A percentile compares a stretch with the other conserved stretches of the same genome.
These are phyloP conservation scores for Metschnikowia orientalis DNA, from an alignment of 805 yeast genomes.

Conservation along the genomic window DNA sequence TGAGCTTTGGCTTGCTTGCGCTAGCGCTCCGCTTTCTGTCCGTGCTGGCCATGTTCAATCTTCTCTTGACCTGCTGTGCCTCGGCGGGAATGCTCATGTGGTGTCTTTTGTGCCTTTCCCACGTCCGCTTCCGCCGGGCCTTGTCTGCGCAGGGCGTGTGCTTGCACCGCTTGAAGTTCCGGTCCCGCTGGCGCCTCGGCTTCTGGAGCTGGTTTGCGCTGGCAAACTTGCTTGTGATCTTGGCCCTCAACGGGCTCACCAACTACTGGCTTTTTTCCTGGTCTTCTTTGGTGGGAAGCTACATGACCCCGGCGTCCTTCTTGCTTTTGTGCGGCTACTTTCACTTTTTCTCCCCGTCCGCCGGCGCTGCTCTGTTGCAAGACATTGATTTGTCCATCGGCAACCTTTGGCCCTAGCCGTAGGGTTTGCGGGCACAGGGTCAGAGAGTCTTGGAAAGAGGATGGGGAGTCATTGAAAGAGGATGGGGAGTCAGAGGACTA, in stretches of 20 bases:
- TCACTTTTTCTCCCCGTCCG: background rate
- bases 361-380: background rate
- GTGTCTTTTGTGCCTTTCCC: conserved; percentile 20
- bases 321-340: conserved; percentile 7
- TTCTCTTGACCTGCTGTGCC: conserved; percentile 22
- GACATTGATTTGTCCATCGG: conserved; percentile 4
- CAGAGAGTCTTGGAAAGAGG: too few relatives aligned
- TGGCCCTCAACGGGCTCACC: conserved; percentile 17
- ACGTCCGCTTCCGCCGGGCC: conserved; percentile 16
- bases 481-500: too few relatives aligned
- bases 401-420: conserved; percentile 1
- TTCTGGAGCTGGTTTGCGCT: conserved; percentile 17
- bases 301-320: conserved; percentile 15
- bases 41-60: conserved; percentile 15
- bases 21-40: conserved; percentile 18
- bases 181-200: conserved; percentile 8
- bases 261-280: conserved; percentile 17
- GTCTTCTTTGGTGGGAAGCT: conserved; percentile 11
- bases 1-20: conserved; percentile 20
- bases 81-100: conserved; percentile 28
- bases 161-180: conserved; percentile 4
- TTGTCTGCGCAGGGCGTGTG: conserved; percentile 8
- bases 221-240: conserved; percentile 15
- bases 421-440: too few relatives aligned
- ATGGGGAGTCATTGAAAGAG: too few relatives aligned